phyloP scores from a whole-genome alignment of 2,329 filamentous ascomycete species.

The Trichoderma gracile region DNA sequence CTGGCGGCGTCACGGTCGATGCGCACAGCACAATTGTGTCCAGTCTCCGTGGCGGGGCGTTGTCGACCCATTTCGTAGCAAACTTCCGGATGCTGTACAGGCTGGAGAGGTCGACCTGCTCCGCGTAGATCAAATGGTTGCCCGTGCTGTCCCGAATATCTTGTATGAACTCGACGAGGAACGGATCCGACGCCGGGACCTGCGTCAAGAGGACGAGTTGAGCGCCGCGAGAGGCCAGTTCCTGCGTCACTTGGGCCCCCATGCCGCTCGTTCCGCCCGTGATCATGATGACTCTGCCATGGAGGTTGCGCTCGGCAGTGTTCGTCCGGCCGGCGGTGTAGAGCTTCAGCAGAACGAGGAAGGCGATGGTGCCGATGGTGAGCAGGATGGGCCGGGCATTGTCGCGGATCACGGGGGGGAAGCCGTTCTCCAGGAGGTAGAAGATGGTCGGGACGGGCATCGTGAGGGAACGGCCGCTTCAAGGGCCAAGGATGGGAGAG shows the following conservation, averaged over 20 bases:
- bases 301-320: constrained; percentile 76
- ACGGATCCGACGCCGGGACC: constrained; percentile 77
- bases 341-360: constrained; percentile 60
- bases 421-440: constrained; percentile 49
- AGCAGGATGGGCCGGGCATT: constrained; percentile 48
- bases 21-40: constrained; percentile 92
- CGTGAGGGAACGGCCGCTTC: constrained; percentile 27
- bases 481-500: neutral
- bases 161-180: constrained; percentile 89
- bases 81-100: constrained; percentile 91
- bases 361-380: constrained; percentile 39
- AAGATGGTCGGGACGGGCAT: constrained; percentile 58
- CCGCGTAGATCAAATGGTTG: constrained; percentile 90
- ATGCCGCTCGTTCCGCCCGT: constrained; percentile 95
- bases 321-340: constrained; percentile 78
- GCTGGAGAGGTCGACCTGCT: constrained; percentile 86
- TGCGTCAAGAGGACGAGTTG: constrained; percentile 90
- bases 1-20: constrained; percentile 71
- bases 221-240: constrained; percentile 78
- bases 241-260: constrained; percentile 72
- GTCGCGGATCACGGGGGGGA: constrained; percentile 51
- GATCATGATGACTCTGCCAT: constrained; percentile 90
- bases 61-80: constrained; percentile 97
- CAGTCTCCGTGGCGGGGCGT: constrained; percentile 80
- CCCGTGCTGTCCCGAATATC: constrained; percentile 74